These are phyloP conservation scores for Lentinula aciculospora DNA, from an alignment of 768 basidiomycete species.

Conservation along the genomic window DNA sequence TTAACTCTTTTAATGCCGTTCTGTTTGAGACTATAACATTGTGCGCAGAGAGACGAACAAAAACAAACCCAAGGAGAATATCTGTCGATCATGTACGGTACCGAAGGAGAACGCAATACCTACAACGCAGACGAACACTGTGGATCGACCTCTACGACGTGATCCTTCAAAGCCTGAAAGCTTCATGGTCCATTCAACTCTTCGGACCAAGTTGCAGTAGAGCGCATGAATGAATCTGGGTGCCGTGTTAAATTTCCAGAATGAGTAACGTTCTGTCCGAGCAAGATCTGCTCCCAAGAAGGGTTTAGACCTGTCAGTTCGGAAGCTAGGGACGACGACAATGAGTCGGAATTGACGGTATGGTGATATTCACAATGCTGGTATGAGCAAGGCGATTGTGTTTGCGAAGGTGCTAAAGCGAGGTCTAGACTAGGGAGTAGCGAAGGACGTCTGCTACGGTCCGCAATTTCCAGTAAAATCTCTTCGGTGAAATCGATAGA, in stretches of 20 bases:
- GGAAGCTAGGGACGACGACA: background rate
- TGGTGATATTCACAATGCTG: background rate
- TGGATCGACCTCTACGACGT: background rate
- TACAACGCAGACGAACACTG: background rate
- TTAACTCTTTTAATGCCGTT: too few relatives aligned
- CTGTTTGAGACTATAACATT: too few relatives aligned
- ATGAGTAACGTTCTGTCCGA: background rate
- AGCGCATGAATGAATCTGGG: conserved; percentile 42
- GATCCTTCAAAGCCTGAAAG: background rate
- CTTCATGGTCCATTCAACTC: background rate
- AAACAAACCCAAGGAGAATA: too few relatives aligned
- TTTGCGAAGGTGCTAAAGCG: background rate
- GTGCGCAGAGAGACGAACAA: too few relatives aligned
- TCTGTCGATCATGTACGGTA: background rate
- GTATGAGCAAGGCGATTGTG: background rate
- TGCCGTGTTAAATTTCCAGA: conserved; percentile 10
- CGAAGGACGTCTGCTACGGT: conserved; percentile 9
- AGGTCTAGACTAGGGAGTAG: background rate
- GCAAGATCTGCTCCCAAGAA: conserved; percentile 4
- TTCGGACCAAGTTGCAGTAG: conserved; percentile 22
- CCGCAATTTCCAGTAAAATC: conserved; percentile 22
- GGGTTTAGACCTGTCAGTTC: conserved; percentile 2
- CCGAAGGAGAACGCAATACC: background rate
- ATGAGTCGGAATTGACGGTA: background rate
- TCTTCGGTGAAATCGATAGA: conserved; percentile 23